phyloP scores from a whole-genome alignment of 2,329 filamentous ascomycete species.

The Clonostachys sp. region DNA sequence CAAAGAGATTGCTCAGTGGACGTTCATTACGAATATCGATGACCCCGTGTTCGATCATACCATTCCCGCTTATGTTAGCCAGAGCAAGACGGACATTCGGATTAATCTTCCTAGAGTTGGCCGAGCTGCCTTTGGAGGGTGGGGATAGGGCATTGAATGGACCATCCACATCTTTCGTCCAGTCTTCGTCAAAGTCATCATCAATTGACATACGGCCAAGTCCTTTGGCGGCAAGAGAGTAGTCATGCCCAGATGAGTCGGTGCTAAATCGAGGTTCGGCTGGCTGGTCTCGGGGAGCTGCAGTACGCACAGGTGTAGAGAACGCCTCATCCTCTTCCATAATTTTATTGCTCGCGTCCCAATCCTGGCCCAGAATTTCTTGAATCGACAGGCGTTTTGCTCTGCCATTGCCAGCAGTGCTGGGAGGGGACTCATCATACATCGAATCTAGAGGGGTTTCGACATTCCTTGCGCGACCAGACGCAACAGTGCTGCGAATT shows the following conservation, averaged over 20 bases:
- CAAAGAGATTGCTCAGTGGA: conserved; percentile 67
- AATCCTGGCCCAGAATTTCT: conserved; percentile 50
- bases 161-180: conserved; percentile 49
- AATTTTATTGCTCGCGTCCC: conserved; percentile 52
- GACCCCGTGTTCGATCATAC: conserved; percentile 18
- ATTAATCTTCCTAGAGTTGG: conserved; percentile 48
- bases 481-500: conserved; percentile 67
- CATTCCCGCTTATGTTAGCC: conserved; percentile 44
- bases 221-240: conserved; percentile 26
- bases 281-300: conserved; percentile 1
- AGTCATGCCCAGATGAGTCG: conserved; percentile 14
- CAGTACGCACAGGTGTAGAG: conserved; percentile 42
- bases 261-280: neutral
- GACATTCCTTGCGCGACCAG: conserved; percentile 59
- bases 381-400: conserved; percentile 54
- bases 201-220: conserved; percentile 51
- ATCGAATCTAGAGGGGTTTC: conserved; percentile 74
- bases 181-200: conserved; percentile 60
- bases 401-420: conserved; percentile 46
- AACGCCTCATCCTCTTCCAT: conserved; percentile 58
- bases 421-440: conserved; percentile 73
- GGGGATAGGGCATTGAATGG: conserved; percentile 54
- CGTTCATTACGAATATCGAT: conserved; percentile 32
- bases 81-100: conserved; percentile 51
- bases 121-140: conserved; percentile 42